phyloP scores from a whole-genome alignment of 345 rosid species.

The Luvunga scandens region DNA sequence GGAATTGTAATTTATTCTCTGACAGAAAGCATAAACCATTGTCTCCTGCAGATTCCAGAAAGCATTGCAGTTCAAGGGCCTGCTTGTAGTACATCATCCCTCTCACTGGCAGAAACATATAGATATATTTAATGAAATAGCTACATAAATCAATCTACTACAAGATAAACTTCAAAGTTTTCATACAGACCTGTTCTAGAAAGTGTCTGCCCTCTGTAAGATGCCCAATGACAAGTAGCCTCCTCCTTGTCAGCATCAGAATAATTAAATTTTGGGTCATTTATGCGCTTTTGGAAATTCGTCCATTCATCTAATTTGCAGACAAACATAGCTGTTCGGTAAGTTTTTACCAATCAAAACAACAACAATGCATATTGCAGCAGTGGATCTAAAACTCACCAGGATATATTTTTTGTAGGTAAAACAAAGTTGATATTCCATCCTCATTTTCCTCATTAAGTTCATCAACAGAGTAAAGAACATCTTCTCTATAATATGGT shows the following conservation, averaged over 20 bases:
- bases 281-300: conserved; percentile 59
- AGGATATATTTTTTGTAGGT: conserved; percentile 85
- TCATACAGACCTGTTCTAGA: conserved; percentile 76
- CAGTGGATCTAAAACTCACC: conserved; percentile 47
- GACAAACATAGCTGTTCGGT: conserved; percentile 16
- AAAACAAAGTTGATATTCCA: conserved; percentile 76
- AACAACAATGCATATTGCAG: conserved; percentile 11
- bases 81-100: conserved; percentile 95
- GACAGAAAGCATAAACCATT: conserved; percentile 45
- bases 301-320: conserved; percentile 79
- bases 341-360: conserved; percentile 12
- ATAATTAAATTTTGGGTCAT: conserved; percentile 25
- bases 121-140: not conserved
- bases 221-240: conserved; percentile 70
- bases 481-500: conserved; percentile 83
- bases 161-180: not conserved
- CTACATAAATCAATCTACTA: conserved; percentile 3
- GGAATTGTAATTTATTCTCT: not conserved
- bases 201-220: conserved; percentile 94
- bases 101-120: conserved; percentile 56
- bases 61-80: conserved; percentile 78
- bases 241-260: conserved; percentile 36
- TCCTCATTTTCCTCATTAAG: conserved; percentile 86
- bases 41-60: conserved; percentile 63
- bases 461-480: conserved; percentile 80